phyloP scores from a whole-genome alignment of 2,329 filamentous ascomycete species.

The Colletotrichum orchidophilum region DNA sequence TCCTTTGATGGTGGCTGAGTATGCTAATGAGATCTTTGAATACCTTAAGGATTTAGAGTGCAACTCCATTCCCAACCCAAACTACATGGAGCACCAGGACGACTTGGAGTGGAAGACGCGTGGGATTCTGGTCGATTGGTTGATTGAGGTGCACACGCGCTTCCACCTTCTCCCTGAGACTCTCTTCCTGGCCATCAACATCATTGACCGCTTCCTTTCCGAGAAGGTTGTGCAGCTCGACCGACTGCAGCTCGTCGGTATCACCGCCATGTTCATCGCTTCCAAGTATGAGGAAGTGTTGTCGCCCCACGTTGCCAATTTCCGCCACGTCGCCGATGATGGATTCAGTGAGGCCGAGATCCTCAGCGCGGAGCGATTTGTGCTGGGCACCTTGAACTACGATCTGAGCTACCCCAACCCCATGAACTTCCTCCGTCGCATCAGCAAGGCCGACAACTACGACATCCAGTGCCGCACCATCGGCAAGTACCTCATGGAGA shows the following conservation, averaged over 20 bases:
- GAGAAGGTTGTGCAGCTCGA: constrained; percentile 96
- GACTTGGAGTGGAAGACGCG: constrained; percentile 99
- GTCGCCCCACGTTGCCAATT: constrained; percentile 96
- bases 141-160: constrained; percentile 96
- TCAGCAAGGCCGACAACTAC: constrained; percentile 99
- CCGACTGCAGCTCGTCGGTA: constrained; percentile 93
- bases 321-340: constrained; percentile 95
- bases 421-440: constrained; percentile 99
- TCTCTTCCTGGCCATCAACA: constrained; percentile 95
- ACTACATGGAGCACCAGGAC: constrained; percentile 95
- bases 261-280: constrained; percentile 99
- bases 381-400: constrained; percentile 91
- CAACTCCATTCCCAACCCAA: constrained; percentile 82
- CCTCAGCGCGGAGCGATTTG: constrained; percentile 94
- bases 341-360: constrained; percentile 96
- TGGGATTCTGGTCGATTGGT: constrained; percentile 96
- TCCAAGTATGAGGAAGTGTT: constrained; percentile 99
- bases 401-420: constrained; percentile 99
- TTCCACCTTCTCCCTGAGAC: constrained; percentile 97
- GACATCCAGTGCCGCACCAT: constrained; percentile 97
- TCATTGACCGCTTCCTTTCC: constrained; percentile 97
- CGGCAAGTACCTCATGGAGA: constrained; percentile 97
- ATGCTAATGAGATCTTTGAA: constrained; percentile 96
- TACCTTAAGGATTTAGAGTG: constrained; percentile 89
- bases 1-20: constrained; percentile 97